Conservation (phyloP, 345 rosid species). For the Hevea brasiliensis region DNA sequence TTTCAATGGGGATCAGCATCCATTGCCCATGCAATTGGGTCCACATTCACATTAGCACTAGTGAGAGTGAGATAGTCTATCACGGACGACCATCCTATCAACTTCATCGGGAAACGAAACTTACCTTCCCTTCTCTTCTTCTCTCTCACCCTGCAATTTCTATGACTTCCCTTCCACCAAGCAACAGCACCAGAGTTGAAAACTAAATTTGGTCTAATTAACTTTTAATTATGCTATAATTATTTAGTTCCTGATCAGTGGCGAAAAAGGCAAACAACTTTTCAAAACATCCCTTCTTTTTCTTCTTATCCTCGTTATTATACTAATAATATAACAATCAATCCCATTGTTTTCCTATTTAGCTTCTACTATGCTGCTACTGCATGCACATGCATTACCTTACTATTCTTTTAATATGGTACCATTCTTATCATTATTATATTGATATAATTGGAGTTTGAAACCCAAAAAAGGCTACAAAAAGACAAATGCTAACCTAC, state of each 20-base stretch:
- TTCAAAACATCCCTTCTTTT: not conserved
- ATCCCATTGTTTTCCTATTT: not conserved
- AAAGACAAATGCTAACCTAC: constrained; percentile 21
- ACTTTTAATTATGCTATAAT: constrained; percentile 30
- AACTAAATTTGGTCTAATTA: not conserved
- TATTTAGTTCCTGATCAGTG: not conserved
- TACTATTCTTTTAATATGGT: too few species aligned
- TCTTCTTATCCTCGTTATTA: not conserved
- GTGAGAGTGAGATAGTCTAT: constrained; percentile 14
- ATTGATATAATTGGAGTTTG: not conserved
- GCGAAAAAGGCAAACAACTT: constrained; percentile 20
- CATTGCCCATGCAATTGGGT: too few species aligned
- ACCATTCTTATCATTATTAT: too few species aligned
- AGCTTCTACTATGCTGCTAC: too few species aligned
- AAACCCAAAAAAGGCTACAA: constrained; percentile 14
- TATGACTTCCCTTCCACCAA: not conserved
- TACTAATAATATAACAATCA: too few species aligned
- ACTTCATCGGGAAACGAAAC: constrained; percentile 23
- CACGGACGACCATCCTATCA: constrained; percentile 38
- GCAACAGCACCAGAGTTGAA: too few species aligned
- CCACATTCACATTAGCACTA: too few species aligned
- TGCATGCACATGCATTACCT: too few species aligned
- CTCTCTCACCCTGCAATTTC: not conserved
- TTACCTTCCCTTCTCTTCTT: not conserved
- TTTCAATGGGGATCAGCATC: too few species aligned